A percentile compares a stretch with the other conserved stretches of the same genome.
These are phyloP conservation scores for Populus tomentosa DNA, from an alignment of 441 rosid genomes.

Conservation along the genomic window DNA sequence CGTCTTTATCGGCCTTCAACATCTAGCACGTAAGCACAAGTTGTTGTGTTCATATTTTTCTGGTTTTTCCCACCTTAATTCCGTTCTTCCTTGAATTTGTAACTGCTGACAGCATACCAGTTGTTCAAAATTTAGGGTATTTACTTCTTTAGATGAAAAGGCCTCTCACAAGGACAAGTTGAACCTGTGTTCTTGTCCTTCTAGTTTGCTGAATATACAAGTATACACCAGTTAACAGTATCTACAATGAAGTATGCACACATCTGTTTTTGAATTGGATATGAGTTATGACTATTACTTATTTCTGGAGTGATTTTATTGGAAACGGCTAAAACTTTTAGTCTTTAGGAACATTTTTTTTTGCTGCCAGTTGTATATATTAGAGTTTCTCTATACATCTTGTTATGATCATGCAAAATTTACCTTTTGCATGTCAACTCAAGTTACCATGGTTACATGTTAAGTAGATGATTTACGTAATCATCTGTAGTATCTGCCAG, in stretches of 20 bases:
- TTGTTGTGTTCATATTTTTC: background rate
- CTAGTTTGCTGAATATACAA: background rate
- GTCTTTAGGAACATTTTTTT: background rate
- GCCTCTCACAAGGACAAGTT: background rate
- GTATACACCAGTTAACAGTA: background rate
- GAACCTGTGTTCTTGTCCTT: background rate
- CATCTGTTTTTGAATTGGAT: background rate
- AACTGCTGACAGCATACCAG: background rate
- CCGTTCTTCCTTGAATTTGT: background rate
- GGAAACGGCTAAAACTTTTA: background rate
- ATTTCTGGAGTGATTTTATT: background rate
- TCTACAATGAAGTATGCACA: background rate
- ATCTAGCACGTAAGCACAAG: constrained; percentile 66
- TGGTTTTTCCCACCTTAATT: background rate
- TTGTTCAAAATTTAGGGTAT: background rate
- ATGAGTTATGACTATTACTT: background rate
- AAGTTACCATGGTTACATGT: background rate
- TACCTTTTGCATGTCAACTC: background rate
- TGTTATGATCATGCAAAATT: background rate
- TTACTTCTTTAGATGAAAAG: background rate
- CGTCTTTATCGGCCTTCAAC: constrained; percentile 93
- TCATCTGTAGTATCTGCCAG: background rate
- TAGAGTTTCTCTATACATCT: background rate
- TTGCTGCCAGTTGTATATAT: background rate
- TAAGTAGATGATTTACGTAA: background rate